These are phyloP conservation scores for Cladophialophora exuberans DNA, from an alignment of 2,329 filamentous ascomycete species.

Conservation along the genomic window DNA sequence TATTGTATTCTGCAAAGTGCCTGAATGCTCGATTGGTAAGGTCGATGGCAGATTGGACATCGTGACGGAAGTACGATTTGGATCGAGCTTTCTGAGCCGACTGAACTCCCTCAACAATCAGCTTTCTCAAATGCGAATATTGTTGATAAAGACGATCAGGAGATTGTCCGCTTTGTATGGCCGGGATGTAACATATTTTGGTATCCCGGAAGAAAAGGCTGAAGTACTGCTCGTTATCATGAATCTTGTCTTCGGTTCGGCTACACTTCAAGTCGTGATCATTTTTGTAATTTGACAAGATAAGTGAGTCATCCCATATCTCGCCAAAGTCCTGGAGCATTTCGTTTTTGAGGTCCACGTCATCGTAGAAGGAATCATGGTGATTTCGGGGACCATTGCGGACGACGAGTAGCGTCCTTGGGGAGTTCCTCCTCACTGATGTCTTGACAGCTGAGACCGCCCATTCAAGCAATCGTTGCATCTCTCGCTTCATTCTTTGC, in stretches of 20 bases:
- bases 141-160: background rate
- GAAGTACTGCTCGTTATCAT: constrained; percentile 7
- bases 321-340: constrained; percentile 3
- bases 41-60: constrained; percentile 2
- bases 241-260: background rate
- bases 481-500: constrained; percentile 7
- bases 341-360: constrained; percentile 6
- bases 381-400: background rate
- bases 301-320: constrained; percentile 2
- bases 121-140: background rate
- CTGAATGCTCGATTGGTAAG: constrained; percentile 1
- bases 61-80: constrained; percentile 6
- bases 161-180: constrained; percentile 1
- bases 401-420: constrained; percentile 3
- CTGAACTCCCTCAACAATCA: background rate
- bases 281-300: background rate
- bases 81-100: constrained; percentile 5
- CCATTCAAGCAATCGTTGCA: constrained; percentile 9
- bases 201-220: constrained; percentile 6
- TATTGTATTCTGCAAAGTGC: constrained; percentile 4
- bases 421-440: constrained; percentile 1
- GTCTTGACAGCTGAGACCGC: constrained; percentile 3
- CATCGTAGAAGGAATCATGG: constrained; percentile 4
- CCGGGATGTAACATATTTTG: constrained; percentile 3
- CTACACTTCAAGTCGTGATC: constrained; percentile 1